Percentiles rank a stretch among this genome's conserved stretches.
Conservation (phyloP, 2,329 filamentous ascomycete genomes). For the Fusarium neocosmosporiellum region DNA sequence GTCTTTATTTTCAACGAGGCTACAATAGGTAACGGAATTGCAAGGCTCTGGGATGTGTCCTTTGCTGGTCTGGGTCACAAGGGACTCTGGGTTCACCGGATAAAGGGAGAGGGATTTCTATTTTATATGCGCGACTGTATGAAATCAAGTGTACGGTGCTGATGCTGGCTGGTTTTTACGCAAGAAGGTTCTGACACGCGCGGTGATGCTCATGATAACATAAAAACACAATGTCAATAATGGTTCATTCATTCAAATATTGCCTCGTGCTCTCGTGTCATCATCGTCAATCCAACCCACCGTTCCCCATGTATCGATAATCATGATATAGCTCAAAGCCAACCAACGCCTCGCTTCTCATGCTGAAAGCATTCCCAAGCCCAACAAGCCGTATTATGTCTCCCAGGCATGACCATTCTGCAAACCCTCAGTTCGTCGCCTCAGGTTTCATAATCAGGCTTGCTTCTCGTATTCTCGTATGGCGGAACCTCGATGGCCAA, state of each 20-base stretch:
- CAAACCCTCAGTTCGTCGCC: background rate
- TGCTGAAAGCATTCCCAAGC: background rate
- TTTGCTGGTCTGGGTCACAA: no score
- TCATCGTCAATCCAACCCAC: background rate
- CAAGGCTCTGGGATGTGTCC: conserved; percentile 1
- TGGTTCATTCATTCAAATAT: background rate
- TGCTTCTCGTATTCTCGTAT: conserved; percentile 38
- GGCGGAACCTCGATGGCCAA: conserved; percentile 57
- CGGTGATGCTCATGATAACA: background rate
- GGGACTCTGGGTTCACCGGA: conserved; percentile 11
- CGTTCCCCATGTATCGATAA: background rate
- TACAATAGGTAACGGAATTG: conserved; percentile 4
- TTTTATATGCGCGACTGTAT: conserved; percentile 20
- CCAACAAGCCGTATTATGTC: background rate
- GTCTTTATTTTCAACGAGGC: background rate
- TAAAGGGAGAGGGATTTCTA: conserved; percentile 7
- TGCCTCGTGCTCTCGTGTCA: background rate
- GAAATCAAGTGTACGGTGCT: conserved; percentile 16
- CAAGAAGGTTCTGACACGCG: background rate
- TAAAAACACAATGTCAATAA: background rate
- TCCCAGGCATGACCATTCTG: no score
- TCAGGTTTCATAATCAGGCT: background rate
- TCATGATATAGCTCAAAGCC: background rate
- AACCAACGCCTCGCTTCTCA: conserved; percentile 33
- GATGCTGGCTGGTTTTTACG: background rate